Evolutionary conservation across 495 filamentous ascomycete genomes (phyloP).

Genomic region (Aspergillus asperescens): DNA sequence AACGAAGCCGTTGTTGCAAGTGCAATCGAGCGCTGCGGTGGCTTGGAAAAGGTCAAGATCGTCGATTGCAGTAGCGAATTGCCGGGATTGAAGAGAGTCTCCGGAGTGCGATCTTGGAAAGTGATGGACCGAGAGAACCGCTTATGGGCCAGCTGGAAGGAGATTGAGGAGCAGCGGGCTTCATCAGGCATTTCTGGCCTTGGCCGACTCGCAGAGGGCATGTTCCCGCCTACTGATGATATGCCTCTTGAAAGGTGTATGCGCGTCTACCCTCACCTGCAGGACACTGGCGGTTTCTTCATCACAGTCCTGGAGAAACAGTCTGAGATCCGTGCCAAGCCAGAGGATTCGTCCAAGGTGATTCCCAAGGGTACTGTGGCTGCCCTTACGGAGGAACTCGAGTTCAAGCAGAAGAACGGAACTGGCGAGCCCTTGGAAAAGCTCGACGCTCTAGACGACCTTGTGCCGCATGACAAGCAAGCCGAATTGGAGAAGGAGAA

Average conservation of each 20-base stretch:
- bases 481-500: conserved; percentile 36
- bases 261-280: conserved; percentile 87
- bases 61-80: conserved; percentile 75
- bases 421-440: conserved; percentile 39
- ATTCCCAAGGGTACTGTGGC: conserved; percentile 48
- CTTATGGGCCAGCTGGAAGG: conserved; percentile 70
- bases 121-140: conserved; percentile 78
- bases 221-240: conserved; percentile 68
- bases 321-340: conserved; percentile 76
- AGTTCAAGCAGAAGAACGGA: conserved; percentile 41
- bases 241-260: conserved; percentile 87
- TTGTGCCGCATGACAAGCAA: conserved; percentile 36
- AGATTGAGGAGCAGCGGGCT: conserved; percentile 61
- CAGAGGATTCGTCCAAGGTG: conserved; percentile 61
- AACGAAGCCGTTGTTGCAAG: conserved; percentile 88
- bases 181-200: conserved; percentile 52
- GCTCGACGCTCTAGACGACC: conserved; percentile 45
- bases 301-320: conserved; percentile 91
- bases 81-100: conserved; percentile 64
- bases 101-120: conserved; percentile 73
- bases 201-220: conserved; percentile 63
- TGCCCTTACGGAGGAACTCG: conserved; percentile 51
- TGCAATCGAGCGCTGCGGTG: conserved; percentile 88
- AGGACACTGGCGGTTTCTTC: conserved; percentile 97
- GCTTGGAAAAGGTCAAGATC: conserved; percentile 71